phyloP scores from a whole-genome alignment of 1,139 yeast genomes.

The Zygosaccharomyces sapae region DNA sequence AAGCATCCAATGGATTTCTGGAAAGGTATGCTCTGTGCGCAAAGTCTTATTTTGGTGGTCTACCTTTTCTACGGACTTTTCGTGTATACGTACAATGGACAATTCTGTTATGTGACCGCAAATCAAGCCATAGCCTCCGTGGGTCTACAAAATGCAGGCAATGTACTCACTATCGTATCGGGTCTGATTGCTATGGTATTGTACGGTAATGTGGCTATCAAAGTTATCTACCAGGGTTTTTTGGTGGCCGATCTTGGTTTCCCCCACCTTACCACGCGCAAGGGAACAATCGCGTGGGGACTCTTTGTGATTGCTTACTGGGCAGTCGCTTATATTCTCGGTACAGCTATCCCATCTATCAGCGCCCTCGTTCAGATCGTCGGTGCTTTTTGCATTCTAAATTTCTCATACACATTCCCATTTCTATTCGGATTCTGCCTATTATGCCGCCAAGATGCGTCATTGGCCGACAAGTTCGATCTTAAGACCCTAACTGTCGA shows the following conservation, averaged over 20 bases:
- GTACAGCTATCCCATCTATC: conserved; percentile 54
- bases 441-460: conserved; percentile 39
- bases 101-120: conserved; percentile 42
- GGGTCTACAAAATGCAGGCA: conserved; percentile 43
- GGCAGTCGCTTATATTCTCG: conserved; percentile 45
- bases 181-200: conserved; percentile 44
- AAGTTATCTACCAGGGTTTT: conserved; percentile 41
- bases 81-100: conserved; percentile 44
- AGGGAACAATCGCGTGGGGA: conserved; percentile 40
- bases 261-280: conserved; percentile 37
- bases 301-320: conserved; percentile 40
- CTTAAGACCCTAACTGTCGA: conserved; percentile 33
- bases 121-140: conserved; percentile 41
- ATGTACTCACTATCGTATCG: conserved; percentile 39
- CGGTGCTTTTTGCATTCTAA: conserved; percentile 48
- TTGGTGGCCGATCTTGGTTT: conserved; percentile 36
- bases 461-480: conserved; percentile 36
- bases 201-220: conserved; percentile 45
- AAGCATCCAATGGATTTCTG: conserved; percentile 45
- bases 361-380: conserved; percentile 46
- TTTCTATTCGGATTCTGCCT: conserved; percentile 39
- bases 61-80: conserved; percentile 43
- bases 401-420: conserved; percentile 47
- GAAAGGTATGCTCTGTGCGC: conserved; percentile 45
- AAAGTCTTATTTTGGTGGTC: conserved; percentile 39